Evolutionary conservation across 768 basidiomycete species (phyloP), one percentile per base, ranked within the genome.

Genomic region (Leccinum fibrillosum): DNA sequence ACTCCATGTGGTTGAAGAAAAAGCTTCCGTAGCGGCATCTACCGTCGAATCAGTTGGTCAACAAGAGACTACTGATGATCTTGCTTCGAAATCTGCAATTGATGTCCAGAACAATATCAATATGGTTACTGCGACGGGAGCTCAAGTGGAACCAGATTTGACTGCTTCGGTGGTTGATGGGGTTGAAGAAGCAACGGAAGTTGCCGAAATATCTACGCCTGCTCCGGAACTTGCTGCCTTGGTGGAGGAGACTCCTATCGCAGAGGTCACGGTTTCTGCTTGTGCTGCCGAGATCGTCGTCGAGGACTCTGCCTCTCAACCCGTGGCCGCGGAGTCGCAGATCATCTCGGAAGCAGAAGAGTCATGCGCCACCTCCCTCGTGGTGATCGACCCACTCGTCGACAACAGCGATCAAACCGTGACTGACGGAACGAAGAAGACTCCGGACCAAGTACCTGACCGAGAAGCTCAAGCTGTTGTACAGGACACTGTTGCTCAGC

Each of bases 171-270:
- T 25, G 30, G 50, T 15, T 32, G 51, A 58, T 55, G 62, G 21
- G 32, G 32, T 10, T 48, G 58, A 57, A 51, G 67, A 63, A 58
- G 58, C 9, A 58, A 21, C 52, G 63, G 60, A 60, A 39, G 30
- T 0, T 25, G 28, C 26, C 62, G 67, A 55, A 37, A 52, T 58
- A 52, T 45, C 54, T 39, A 67, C 62, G 11, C 58, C 65, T 30
- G 49, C 49, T 17, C 52, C 60, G 25, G 65, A 62, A 52, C 47
- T 10, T 23, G 52, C 59, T 48, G 28, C 48, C 3, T 23, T 69
- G 13, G 60, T 58, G 17, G 60, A 60, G 26, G 67, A 64, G 50
- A 68, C 65, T 8, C 57, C 60, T 52, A 25, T 56, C 5, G 54
- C 28, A 42, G 68, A 55, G 11, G 35, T 17, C 49, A 50, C 48